These are phyloP conservation scores for Podospora sp. DNA, from an alignment of 495 filamentous ascomycete species.

Conservation along the genomic window DNA sequence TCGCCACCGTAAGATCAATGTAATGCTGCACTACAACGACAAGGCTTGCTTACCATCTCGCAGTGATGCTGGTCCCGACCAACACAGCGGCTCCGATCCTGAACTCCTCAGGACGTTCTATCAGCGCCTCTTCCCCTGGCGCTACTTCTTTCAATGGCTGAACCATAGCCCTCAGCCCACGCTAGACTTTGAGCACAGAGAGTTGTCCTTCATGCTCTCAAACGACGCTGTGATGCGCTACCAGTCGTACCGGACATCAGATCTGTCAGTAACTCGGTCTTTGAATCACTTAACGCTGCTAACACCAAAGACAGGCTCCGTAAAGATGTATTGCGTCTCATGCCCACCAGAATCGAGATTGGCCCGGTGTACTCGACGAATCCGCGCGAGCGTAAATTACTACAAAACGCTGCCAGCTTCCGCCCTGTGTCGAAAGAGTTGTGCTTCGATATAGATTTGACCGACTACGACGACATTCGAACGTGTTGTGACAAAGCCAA, in stretches of 20 bases:
- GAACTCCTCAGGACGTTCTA: slow-evolving; percentile 91
- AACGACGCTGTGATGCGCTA: slow-evolving; percentile 92
- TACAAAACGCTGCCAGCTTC: slow-evolving; percentile 74
- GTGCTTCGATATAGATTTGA: slow-evolving; percentile 99
- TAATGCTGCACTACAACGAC: background rate
- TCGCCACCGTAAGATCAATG: background rate
- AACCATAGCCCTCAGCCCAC: slow-evolving; percentile 88
- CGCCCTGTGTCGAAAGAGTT: slow-evolving; percentile 84
- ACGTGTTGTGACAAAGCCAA: slow-evolving; percentile 93
- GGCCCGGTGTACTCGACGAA: slow-evolving; percentile 93
- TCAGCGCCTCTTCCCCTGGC: slow-evolving; percentile 93
- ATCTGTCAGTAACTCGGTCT: slow-evolving; percentile 61
- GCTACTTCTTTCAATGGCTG: slow-evolving; percentile 95
- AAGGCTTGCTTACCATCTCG: slow-evolving; percentile 15
- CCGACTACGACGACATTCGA: slow-evolving; percentile 95
- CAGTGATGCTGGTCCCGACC: slow-evolving; percentile 21
- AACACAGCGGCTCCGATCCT: slow-evolving; percentile 60
- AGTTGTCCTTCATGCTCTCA: slow-evolving; percentile 90
- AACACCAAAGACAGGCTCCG: slow-evolving; percentile 61
- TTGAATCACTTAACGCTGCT: slow-evolving; percentile 5
- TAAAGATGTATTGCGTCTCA: slow-evolving; percentile 82
- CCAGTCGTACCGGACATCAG: slow-evolving; percentile 82
- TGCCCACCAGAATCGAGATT: slow-evolving; percentile 95
- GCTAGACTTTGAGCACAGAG: slow-evolving; percentile 86
- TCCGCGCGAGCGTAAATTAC: slow-evolving; percentile 86